Base-by-base conservation (phyloP, 768 basidiomycete genomes). In the Pleurotus cornucopiae region DNA sequence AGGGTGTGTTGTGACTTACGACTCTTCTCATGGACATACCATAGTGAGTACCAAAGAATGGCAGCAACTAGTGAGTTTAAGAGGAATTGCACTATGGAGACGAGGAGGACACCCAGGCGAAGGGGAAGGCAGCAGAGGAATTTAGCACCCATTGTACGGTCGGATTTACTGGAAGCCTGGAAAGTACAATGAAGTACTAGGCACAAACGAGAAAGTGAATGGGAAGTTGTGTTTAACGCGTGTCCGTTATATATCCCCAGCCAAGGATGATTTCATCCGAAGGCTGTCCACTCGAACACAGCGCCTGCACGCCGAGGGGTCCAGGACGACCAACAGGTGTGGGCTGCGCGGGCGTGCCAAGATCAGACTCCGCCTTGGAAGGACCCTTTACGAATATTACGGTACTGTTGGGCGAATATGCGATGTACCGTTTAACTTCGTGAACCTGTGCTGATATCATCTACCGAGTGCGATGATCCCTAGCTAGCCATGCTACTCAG, bases 61-160 rank as follows among this genome's bases (percentile, higher is more conserved):
- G 60, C 75, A 3, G 73, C 70, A 14, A 66, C 61, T 2, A 58
- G 61, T 1, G 67, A 72, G 41, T 63, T 68, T 9, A 73, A 51
- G 40, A 73, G n/a, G 61, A 76, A 76, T 40, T 75, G 73, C 41
- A 75, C 44, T 54, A 75, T 64, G 1, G 75, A 72, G 44, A 78
- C 75, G 18, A 76, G 54, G 16, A 74, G 54, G 12, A 74, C 73
- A 44, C 75, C 75, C 40, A 76, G 61, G 18, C 75, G 71, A 41
- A 76, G 69, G n/a, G 76, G 75, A 11, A 78, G 62, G 56, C 76
- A 78, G 54, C 70, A 74, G 6, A 74, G 67, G 59, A 74, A 74
- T 61, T 76, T 76, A 30, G 74, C 66, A 34, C 65, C 62, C 74
- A 76, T 76, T 38, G 18, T 9, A 34, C 16, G 48, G 48, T 49